Percentiles rank a stretch among this genome's conserved stretches.
These are phyloP conservation scores for Tetracladium marchalianum DNA, from an alignment of 495 filamentous ascomycete genomes.

Conservation along the genomic window DNA sequence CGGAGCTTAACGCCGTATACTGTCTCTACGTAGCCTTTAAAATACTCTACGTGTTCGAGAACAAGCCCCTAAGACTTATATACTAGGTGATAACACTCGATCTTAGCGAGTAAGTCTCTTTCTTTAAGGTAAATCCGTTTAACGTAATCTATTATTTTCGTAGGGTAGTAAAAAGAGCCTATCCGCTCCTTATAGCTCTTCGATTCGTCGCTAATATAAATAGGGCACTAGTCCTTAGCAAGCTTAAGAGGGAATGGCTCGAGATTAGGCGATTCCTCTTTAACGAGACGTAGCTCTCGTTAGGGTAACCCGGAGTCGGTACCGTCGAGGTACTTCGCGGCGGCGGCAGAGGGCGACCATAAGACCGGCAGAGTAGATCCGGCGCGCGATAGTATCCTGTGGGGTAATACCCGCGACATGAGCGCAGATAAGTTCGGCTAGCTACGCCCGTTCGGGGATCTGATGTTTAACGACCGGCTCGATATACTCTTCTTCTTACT, in stretches of 20 bases:
- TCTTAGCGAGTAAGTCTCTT: not conserved
- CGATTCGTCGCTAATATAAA: constrained; percentile 8
- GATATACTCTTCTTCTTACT: constrained; percentile 15
- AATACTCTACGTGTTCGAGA: not conserved
- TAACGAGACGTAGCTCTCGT: not conserved
- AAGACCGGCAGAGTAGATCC: constrained; percentile 8
- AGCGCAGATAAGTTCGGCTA: constrained; percentile 13
- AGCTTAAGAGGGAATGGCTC: constrained; percentile 4
- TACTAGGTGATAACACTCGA: not conserved
- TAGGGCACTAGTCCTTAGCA: constrained; percentile 2
- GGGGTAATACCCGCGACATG: constrained; percentile 2
- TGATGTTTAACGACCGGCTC: constrained; percentile 12
- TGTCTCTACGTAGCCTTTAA: constrained; percentile 3
- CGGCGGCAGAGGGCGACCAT: constrained; percentile 6
- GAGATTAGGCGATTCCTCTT: not conserved
- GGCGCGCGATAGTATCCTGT: constrained; percentile 1
- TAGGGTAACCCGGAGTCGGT: constrained; percentile 2
- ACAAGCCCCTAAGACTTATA: constrained; percentile 3
- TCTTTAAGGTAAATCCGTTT: constrained; percentile 3
- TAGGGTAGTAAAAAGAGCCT: not conserved
- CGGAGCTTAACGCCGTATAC: constrained; percentile 1
- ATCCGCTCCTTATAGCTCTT: constrained; percentile 8
- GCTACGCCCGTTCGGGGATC: constrained; percentile 14
- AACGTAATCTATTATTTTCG: constrained; percentile 5
- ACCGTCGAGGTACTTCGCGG: constrained; percentile 5